phyloP scores from a whole-genome alignment of 495 filamentous ascomycete species.

The Aspergillus indologenus region DNA sequence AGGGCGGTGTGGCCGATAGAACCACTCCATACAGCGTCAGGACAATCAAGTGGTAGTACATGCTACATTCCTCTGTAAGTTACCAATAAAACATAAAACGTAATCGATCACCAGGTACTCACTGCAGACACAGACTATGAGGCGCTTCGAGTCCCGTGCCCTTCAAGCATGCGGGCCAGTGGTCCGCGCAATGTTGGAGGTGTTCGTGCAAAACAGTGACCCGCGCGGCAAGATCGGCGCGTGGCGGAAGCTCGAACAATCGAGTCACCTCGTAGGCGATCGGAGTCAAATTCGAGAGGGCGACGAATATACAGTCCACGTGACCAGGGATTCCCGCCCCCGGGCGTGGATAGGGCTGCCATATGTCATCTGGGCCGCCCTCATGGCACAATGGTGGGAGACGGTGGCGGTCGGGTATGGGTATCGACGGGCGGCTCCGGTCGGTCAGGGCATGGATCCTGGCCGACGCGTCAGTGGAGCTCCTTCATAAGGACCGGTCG shows the following conservation, averaged over 20 bases:
- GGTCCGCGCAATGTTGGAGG: slow-evolving; percentile 24
- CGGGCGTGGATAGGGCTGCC: slow-evolving; percentile 29
- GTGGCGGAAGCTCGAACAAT: slow-evolving; percentile 12
- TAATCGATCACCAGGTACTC: slow-evolving; percentile 12
- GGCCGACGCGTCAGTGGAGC: slow-evolving; percentile 10
- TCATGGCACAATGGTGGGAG: slow-evolving; percentile 11
- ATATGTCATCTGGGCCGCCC: slow-evolving; percentile 20
- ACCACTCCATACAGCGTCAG: slow-evolving; percentile 21
- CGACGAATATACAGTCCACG: slow-evolving; percentile 25
- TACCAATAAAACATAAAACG: not conserved
- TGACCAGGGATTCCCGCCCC: slow-evolving; percentile 21
- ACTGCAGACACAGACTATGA: slow-evolving; percentile 36
- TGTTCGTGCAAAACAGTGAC: slow-evolving; percentile 18
- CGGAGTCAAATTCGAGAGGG: slow-evolving; percentile 21
- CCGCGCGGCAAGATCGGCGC: slow-evolving; percentile 14
- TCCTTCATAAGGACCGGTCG: not conserved
- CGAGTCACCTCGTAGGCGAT: slow-evolving; percentile 25
- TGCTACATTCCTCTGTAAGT: slow-evolving; percentile 10
- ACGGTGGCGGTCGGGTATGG: slow-evolving; percentile 15
- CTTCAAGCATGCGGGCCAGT: slow-evolving; percentile 22
- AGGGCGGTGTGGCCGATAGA: not conserved
- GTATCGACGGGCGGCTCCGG: slow-evolving; percentile 20
- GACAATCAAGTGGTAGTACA: slow-evolving; percentile 31
- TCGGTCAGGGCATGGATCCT: slow-evolving; percentile 27
- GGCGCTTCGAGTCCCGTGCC: slow-evolving; percentile 22